Evolutionary conservation across 2,329 filamentous ascomycete species (phyloP).

Genomic region (Alternaria sp.): DNA sequence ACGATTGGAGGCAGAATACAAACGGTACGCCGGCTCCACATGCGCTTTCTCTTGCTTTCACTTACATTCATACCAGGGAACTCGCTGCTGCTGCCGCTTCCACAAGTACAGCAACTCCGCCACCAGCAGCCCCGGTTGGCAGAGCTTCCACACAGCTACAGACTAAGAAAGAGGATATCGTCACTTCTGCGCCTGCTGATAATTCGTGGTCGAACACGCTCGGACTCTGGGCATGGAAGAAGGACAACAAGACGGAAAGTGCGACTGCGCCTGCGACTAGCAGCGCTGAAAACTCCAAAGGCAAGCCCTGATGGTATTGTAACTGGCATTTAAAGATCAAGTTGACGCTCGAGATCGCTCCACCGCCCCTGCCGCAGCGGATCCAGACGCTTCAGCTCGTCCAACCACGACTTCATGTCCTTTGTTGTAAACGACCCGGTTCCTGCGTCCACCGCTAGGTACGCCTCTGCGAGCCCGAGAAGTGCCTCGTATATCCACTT

Average conservation of each 20-base stretch:
- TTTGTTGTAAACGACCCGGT: slow-evolving; percentile 53
- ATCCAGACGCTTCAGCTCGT: slow-evolving; percentile 73
- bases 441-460: slow-evolving; percentile 58
- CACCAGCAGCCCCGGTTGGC: slow-evolving; percentile 23
- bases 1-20: slow-evolving; percentile 45
- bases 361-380: slow-evolving; percentile 78
- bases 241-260: slow-evolving; percentile 52
- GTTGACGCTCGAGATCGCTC: slow-evolving; percentile 69
- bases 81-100: slow-evolving; percentile 34
- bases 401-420: slow-evolving; percentile 64
- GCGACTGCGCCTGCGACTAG: slow-evolving; percentile 58
- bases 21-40: slow-evolving; percentile 28
- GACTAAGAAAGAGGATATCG: slow-evolving; percentile 17
- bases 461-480: slow-evolving; percentile 75
- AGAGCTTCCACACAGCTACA: slow-evolving; percentile 19
- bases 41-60: slow-evolving; percentile 1
- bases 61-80: slow-evolving; percentile 32
- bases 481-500: slow-evolving; percentile 93
- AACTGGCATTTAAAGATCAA: slow-evolving; percentile 47
- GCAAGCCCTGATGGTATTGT: slow-evolving; percentile 60
- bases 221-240: slow-evolving; percentile 47
- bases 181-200: slow-evolving; percentile 12
- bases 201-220: slow-evolving; percentile 41
- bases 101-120: slow-evolving; percentile 24
- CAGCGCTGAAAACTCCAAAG: slow-evolving; percentile 66